These are phyloP conservation scores for Theileria luwenshuni DNA, from an alignment of 169 alveolate genomes.

Conservation along the genomic window DNA sequence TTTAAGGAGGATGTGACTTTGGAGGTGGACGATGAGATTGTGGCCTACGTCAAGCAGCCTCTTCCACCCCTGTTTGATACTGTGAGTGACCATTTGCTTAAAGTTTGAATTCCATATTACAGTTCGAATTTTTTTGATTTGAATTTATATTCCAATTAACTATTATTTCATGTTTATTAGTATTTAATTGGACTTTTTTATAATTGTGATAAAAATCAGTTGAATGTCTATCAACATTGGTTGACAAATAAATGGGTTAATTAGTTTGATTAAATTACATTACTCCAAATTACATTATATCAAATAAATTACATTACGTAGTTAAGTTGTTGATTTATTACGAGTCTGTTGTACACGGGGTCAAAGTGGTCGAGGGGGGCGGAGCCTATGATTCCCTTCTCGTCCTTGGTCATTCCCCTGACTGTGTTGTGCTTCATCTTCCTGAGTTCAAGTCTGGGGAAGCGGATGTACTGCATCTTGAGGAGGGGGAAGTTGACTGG, in stretches of 20 bases:
- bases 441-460: constrained; percentile 50
- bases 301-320: not conserved
- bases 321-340: constrained; percentile 24
- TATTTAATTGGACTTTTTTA: too few relatives aligned
- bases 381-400: constrained; percentile 36
- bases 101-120: not conserved
- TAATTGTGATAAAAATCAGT: too few relatives aligned
- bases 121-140: too few relatives aligned
- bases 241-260: not conserved
- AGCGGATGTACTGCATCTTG: constrained; percentile 49
- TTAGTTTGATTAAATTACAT: not conserved
- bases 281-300: too few relatives aligned
- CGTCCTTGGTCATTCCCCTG: constrained; percentile 46
- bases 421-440: constrained; percentile 60
- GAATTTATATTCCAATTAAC: too few relatives aligned
- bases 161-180: too few relatives aligned
- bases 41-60: constrained; percentile 62
- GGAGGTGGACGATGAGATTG: constrained; percentile 50
- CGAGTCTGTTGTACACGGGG: constrained; percentile 56
- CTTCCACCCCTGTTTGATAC: constrained; percentile 59
- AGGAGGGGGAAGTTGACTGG: constrained; percentile 49
- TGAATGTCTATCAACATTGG: too few relatives aligned
- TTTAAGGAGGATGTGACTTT: constrained; percentile 35
- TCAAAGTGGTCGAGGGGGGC: constrained; percentile 68
- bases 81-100: constrained; percentile 27